Conservation (phyloP, 805 yeast genomes). For the Saccharomycopsis fibuligera region DNA sequence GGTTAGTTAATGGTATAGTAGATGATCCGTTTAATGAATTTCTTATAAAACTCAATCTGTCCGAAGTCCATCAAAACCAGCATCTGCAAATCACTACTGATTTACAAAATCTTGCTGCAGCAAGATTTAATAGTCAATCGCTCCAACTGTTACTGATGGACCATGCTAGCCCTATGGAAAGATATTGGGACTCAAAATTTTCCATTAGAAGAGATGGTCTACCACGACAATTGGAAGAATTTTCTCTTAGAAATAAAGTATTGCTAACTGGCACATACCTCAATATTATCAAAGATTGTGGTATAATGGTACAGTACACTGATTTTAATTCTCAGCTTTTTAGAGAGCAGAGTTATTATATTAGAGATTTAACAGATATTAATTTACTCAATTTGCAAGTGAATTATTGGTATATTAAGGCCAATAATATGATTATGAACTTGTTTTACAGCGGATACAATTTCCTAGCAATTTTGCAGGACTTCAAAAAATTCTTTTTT, state of each 20-base stretch:
- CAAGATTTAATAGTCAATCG: too few relatives aligned
- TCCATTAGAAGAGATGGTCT: slow-evolving; percentile 70
- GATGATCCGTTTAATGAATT: slow-evolving; percentile 82
- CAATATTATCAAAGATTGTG: slow-evolving; percentile 63
- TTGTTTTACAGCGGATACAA: slow-evolving; percentile 57
- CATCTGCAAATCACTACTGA: background rate
- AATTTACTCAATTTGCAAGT: slow-evolving; percentile 45
- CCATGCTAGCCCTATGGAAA: slow-evolving; percentile 36
- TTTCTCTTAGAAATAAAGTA: slow-evolving; percentile 53
- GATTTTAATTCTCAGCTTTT: slow-evolving; percentile 23
- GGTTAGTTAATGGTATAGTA: slow-evolving; percentile 72
- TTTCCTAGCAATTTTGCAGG: slow-evolving; percentile 39
- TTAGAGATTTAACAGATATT: slow-evolving; percentile 29
- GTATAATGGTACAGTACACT: slow-evolving; percentile 32
- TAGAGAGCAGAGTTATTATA: background rate
- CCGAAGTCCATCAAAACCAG: too few relatives aligned
- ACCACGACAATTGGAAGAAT: slow-evolving; percentile 53
- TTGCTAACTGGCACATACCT: slow-evolving; percentile 80
- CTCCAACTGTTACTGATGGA: too few relatives aligned
- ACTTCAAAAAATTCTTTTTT: slow-evolving; percentile 53
- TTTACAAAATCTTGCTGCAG: too few relatives aligned
- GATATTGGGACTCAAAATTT: slow-evolving; percentile 71
- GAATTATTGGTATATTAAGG: slow-evolving; percentile 54
- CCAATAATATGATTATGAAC: slow-evolving; percentile 55
- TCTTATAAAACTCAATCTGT: slow-evolving; percentile 52